Base-by-base conservation (phyloP, 1,284 basidiomycete species). In the Ceratobasidium sp. region DNA sequence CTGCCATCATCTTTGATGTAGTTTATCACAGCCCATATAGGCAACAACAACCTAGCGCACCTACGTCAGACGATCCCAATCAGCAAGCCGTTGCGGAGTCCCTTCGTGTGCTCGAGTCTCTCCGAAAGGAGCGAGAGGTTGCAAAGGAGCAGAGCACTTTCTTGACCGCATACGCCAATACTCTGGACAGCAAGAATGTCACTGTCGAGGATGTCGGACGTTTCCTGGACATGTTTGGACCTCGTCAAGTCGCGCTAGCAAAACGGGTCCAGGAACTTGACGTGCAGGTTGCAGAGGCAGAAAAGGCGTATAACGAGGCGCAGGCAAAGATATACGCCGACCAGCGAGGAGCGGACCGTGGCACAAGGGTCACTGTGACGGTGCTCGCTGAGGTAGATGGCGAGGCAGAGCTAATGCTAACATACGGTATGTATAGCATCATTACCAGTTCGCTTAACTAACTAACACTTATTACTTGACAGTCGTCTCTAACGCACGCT, bases 1-100 rank as follows among this genome's bases (percentile, higher is more conserved):
- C 78, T 54, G 80, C 81, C 5, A 50, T 78, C 52, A 80, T 82
- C 16, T 81, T 81, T 64, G 81, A 81, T 48, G 81, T 82, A 20
- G 78, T 81, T 30, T 81, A 80, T 79, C 70, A 74, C 78, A 52
- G 50, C 69, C 70, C 76, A 16, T 60, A 52, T 14, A 6, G n/a
- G n/a, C n/a, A n/a, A n/a, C n/a, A 30, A 48, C 30, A 69, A 18
- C 20, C 60, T 67, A 7, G 16, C 4, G 18, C 30, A 48, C 41
- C 57, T 27, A 23, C 67, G 50, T 35, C 57, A 64, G 27, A 41
- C 52, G 10, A 20, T 59, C 10, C 57, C 46, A 4, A 30, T 38
- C 7, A 69, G 23, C 76, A 80, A 44, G 57, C 60, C 8, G 66
- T 82, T 23, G 60, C 68, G 20, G 79, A 68, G 8, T 38, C 80